Evolutionary conservation across 345 rosid species (phyloP).

Genomic region (Citrus hindsii): DNA sequence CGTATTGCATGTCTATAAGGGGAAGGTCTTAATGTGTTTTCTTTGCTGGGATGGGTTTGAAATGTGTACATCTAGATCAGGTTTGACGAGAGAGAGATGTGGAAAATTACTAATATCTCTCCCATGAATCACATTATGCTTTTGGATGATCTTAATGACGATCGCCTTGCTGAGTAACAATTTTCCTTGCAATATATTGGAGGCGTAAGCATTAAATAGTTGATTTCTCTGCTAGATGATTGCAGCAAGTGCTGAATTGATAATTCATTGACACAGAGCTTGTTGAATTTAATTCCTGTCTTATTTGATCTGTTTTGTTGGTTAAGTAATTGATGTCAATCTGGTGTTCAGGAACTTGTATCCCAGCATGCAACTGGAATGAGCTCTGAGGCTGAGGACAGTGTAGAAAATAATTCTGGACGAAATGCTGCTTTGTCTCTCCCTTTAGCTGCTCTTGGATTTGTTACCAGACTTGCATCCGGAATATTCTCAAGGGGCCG

Average conservation of each 20-base stretch:
- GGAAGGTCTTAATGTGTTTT: neutral
- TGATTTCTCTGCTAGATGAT: neutral
- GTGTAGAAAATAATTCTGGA: constrained; percentile 44
- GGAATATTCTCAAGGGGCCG: constrained; percentile 80
- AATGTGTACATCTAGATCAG: neutral
- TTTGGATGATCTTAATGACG: neutral
- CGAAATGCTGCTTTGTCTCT: constrained; percentile 73
- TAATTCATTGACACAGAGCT: constrained; percentile 2
- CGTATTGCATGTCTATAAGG: neutral
- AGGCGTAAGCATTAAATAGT: constrained; percentile 3
- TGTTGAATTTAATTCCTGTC: neutral
- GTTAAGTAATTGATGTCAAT: constrained; percentile 19
- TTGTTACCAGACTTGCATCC: constrained; percentile 74
- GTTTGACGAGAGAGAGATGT: neutral
- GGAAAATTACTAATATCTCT: neutral
- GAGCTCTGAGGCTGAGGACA: constrained; percentile 43
- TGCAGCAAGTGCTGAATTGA: neutral
- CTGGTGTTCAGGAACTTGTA: constrained; percentile 46
- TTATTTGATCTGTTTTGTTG: constrained; percentile 6
- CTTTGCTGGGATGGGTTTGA: neutral
- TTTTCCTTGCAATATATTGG: neutral
- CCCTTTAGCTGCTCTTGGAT: constrained; percentile 84
- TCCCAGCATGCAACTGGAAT: constrained; percentile 27
- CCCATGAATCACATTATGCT: neutral
- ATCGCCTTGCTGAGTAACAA: neutral